Base-by-base conservation (phyloP, 2,329 filamentous ascomycete genomes). In the Trichothecium sympodiale region DNA sequence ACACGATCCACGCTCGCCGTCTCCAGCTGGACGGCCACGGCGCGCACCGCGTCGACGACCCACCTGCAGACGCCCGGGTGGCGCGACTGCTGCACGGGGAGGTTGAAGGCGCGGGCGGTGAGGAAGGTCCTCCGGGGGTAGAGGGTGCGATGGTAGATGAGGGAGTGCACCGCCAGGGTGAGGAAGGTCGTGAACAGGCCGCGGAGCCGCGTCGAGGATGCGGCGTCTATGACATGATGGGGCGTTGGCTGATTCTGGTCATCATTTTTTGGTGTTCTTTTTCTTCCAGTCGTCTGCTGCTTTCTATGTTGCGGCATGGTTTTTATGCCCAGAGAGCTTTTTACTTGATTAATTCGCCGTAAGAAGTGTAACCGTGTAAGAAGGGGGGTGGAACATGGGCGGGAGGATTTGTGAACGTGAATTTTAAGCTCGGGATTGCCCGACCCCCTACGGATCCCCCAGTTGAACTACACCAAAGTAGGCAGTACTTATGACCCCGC, bases 21-120 rank as follows among this genome's bases (percentile, higher is more conserved):
- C 33, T 82, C 68, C 26, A 94, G 67, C 60, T 93, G 81, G 4
- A 64, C 66, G 40, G 74, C 68, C 16, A 87, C 73, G 26, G 85
- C 81, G 42, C 77, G 64, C 29, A 91, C 74, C 45, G 87, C 85
- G 54, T 91, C 83, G 52, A 70, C 74, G 57, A 94, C 77, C 83
- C 88, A 95, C 49, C 76, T 65, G 67, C 85, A 93, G 44, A 94
- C 82, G 47, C 75, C 74, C 0, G 88, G 85, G 57, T 94, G 87
- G 39, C 87, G 81, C 41, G 77, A 89, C 55, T 94, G 87, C 48
- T 83, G 80, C 31, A 93, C 81, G 20, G 85, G 73, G 39, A 86
- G 78, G 60, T 89, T 87, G 67, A 88, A 88, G 49, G 84, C 86
- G 43, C 81, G 75, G 28, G 80, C 74, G 29, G 80, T 76, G 39